A percentile compares a stretch with the other conserved stretches of the same genome.
phyloP scores from a whole-genome alignment of 2,329 filamentous ascomycete genomes.

The Trichoderma gracile region DNA sequence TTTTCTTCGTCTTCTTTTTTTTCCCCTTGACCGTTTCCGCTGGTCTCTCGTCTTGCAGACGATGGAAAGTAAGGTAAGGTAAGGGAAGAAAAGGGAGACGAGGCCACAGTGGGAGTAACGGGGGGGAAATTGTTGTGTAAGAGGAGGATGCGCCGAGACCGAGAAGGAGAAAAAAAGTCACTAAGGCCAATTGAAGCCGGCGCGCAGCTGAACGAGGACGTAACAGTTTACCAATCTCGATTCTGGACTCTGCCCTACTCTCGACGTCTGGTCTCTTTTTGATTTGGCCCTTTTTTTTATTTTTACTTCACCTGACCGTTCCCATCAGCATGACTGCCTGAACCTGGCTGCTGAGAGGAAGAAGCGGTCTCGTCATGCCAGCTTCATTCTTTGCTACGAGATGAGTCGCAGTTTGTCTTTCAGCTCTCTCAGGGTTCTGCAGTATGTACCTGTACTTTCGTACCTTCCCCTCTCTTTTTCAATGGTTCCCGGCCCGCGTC shows the following conservation, averaged over 20 bases:
- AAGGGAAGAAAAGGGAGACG: not conserved
- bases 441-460: not conserved
- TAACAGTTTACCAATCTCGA: conserved; percentile 16
- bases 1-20: not conserved
- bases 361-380: not conserved
- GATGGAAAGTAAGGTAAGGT: not conserved
- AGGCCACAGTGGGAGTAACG: not conserved
- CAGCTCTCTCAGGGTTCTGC: no score
- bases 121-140: not conserved
- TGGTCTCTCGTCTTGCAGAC: not conserved
- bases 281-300: not conserved
- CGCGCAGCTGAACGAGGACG: conserved; percentile 17
- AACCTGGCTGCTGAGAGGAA: no score
- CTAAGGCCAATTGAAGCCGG: conserved; percentile 11
- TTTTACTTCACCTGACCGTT: not conserved
- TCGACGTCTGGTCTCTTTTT: not conserved
- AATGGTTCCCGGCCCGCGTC: conserved; percentile 4
- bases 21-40: not conserved
- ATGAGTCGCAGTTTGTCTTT: no score
- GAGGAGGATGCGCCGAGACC: conserved; percentile 9
- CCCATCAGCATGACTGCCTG: not conserved
- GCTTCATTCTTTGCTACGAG: not conserved
- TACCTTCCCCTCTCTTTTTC: conserved; percentile 4
- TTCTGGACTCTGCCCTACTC: not conserved
- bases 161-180: not conserved